Conservation (phyloP, 768 basidiomycete species). For the Rhizopogon vinicolor region DNA sequence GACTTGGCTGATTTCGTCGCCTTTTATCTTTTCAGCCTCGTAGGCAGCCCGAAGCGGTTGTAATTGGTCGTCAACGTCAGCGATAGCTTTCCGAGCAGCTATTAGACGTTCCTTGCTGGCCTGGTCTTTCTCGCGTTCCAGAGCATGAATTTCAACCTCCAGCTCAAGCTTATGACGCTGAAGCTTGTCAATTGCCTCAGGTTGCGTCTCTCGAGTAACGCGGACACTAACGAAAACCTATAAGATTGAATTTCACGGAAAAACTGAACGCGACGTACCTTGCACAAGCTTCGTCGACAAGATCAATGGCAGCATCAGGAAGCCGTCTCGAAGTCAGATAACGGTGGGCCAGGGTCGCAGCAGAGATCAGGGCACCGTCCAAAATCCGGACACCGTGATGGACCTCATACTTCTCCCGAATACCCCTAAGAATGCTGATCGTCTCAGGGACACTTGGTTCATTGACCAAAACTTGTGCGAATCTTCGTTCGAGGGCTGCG, state of each 20-base stretch:
- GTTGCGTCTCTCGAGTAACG: slow-evolving; percentile 90
- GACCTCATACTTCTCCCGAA: slow-evolving; percentile 91
- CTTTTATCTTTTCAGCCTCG: slow-evolving; percentile 79
- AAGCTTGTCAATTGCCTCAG: slow-evolving; percentile 89
- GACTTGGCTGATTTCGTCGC: slow-evolving; percentile 73
- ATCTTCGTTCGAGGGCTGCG: slow-evolving; percentile 84
- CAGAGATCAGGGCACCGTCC: slow-evolving; percentile 84
- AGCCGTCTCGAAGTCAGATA: slow-evolving; percentile 81
- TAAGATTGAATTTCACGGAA: neutral
- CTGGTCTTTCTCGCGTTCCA: slow-evolving; percentile 87
- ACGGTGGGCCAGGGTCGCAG: slow-evolving; percentile 89
- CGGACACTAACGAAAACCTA: slow-evolving; percentile 53
- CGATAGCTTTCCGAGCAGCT: slow-evolving; percentile 69
- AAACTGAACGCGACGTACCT: slow-evolving; percentile 40
- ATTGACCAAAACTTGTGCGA: slow-evolving; percentile 90
- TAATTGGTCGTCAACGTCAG: slow-evolving; percentile 81
- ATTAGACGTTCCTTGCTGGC: slow-evolving; percentile 83
- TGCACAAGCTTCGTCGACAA: slow-evolving; percentile 90
- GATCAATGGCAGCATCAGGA: slow-evolving; percentile 86
- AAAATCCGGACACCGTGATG: slow-evolving; percentile 87
- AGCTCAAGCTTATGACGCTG: slow-evolving; percentile 87
- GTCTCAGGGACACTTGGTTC: slow-evolving; percentile 88
- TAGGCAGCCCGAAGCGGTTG: slow-evolving; percentile 80
- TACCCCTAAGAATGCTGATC: slow-evolving; percentile 90
- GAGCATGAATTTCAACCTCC: slow-evolving; percentile 91